Percentiles rank a stretch among this genome's conserved stretches.
Conservation (phyloP, 1,284 basidiomycete genomes). For the Vanrija sp. region DNA sequence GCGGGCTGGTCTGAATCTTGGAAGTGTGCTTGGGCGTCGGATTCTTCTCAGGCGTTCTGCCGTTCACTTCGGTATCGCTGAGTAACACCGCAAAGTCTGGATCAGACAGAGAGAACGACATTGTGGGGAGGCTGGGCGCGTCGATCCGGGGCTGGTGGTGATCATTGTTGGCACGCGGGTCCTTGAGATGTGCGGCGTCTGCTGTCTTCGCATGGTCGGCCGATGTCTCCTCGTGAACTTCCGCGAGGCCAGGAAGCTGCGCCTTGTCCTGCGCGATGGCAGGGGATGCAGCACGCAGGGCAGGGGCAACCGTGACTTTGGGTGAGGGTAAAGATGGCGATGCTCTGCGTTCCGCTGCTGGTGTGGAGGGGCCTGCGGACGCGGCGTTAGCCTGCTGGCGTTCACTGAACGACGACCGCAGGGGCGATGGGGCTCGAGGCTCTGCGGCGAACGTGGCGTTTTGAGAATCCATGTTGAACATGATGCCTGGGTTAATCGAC, state of each 20-base stretch:
- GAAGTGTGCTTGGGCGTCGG: neutral
- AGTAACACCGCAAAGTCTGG: constrained; percentile 49
- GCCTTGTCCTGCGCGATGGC: too few species aligned
- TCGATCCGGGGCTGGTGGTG: constrained; percentile 33
- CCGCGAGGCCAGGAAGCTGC: neutral
- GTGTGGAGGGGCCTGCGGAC: too few species aligned
- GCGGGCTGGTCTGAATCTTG: too few species aligned
- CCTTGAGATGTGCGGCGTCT: neutral
- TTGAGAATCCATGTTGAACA: constrained; percentile 41
- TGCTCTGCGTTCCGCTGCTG: too few species aligned
- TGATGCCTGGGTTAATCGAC: constrained; percentile 49
- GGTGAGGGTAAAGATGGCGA: too few species aligned
- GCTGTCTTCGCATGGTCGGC: neutral
- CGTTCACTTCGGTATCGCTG: constrained; percentile 32
- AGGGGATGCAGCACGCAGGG: too few species aligned
- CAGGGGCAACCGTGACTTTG: too few species aligned
- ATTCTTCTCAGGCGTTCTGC: neutral
- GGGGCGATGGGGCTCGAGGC: constrained; percentile 44
- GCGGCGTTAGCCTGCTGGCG: too few species aligned
- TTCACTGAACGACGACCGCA: constrained; percentile 30
- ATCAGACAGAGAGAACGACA: constrained; percentile 49
- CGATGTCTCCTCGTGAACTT: neutral
- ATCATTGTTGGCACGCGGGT: neutral
- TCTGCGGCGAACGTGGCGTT: constrained; percentile 37
- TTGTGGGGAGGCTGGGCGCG: constrained; percentile 41